phyloP scores from a whole-genome alignment of 2,329 filamentous ascomycete species.

The Scleromitrula shiraiana region DNA sequence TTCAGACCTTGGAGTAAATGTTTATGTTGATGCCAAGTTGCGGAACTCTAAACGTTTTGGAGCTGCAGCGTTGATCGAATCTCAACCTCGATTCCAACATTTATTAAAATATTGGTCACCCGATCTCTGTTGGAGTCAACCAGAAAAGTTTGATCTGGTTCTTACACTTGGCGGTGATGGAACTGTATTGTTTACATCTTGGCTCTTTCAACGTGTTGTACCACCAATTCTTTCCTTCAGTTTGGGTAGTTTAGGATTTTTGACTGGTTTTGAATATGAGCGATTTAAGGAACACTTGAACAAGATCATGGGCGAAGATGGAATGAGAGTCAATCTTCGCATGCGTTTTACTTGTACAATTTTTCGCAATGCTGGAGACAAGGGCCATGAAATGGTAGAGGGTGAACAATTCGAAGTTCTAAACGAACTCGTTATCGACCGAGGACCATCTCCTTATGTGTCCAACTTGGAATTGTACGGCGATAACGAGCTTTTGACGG shows the following conservation, averaged over 20 bases:
- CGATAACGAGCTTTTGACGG: slow-evolving; percentile 88
- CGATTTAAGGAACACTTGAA: slow-evolving; percentile 81
- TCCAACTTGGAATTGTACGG: slow-evolving; percentile 95
- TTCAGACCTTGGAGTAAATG: slow-evolving; percentile 82
- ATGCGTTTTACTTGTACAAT: slow-evolving; percentile 99
- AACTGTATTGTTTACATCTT: slow-evolving; percentile 80
- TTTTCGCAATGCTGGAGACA: slow-evolving; percentile 61
- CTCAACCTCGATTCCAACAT: slow-evolving; percentile 66
- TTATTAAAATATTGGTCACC: slow-evolving; percentile 97
- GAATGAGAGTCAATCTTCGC: slow-evolving; percentile 94
- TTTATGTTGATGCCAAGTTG: slow-evolving; percentile 97
- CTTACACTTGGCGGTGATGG: slow-evolving; percentile 80
- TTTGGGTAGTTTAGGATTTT: slow-evolving; percentile 76
- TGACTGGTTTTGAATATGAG: slow-evolving; percentile 82
- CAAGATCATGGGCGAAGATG: slow-evolving; percentile 84
- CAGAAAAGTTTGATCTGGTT: slow-evolving; percentile 93
- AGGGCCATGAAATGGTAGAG: slow-evolving; percentile 64
- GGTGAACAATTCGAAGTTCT: slow-evolving; percentile 96
- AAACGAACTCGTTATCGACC: slow-evolving; percentile 97
- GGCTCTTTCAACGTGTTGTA: slow-evolving; percentile 86
- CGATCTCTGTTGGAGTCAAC: slow-evolving; percentile 86
- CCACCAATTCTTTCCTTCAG: slow-evolving; percentile 80
- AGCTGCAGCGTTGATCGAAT: slow-evolving; percentile 59
- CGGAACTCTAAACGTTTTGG: slow-evolving; percentile 83
- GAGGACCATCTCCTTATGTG: slow-evolving; percentile 91